A percentile compares a stretch with the other conserved stretches of the same genome.
These are phyloP conservation scores for Heliamphora pulchella DNA, from an alignment of 179 eudicot species.

Conservation along the genomic window DNA sequence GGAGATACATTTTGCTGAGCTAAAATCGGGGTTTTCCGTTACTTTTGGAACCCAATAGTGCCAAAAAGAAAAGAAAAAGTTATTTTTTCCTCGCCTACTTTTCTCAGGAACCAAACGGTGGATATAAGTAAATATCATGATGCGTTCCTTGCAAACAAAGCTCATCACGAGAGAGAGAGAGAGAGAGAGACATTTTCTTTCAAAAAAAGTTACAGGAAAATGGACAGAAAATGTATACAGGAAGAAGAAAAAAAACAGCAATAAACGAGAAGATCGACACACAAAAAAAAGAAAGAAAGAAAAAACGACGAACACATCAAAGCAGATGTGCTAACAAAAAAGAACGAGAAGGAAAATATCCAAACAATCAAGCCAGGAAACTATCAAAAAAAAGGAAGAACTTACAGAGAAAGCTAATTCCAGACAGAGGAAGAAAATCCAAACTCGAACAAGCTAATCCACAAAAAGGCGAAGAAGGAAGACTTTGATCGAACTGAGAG, in stretches of 20 bases:
- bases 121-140: too few species aligned
- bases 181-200: too few species aligned
- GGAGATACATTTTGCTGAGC: too few species aligned
- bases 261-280: not conserved
- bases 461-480: too few species aligned
- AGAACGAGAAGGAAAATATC: not conserved
- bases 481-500: not conserved
- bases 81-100: too few species aligned
- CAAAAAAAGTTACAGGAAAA: not conserved
- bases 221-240: not conserved
- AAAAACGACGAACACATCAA: not conserved
- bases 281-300: not conserved
- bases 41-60: too few species aligned
- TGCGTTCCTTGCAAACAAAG: too few species aligned
- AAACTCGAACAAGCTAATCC: not conserved
- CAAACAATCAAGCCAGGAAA: not conserved
- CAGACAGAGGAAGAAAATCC: not conserved
- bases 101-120: too few species aligned
- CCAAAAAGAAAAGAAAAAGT: too few species aligned
- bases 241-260: not conserved
- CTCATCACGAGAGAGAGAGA: too few species aligned
- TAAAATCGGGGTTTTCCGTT: too few species aligned
- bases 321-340: not conserved
- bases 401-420: constrained; percentile 15
- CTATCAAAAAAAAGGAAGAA: not conserved